A percentile compares a stretch with the other conserved stretches of the same genome.
phyloP scores from a whole-genome alignment of 306 rosid genomes.

The Casuarina glauca region DNA sequence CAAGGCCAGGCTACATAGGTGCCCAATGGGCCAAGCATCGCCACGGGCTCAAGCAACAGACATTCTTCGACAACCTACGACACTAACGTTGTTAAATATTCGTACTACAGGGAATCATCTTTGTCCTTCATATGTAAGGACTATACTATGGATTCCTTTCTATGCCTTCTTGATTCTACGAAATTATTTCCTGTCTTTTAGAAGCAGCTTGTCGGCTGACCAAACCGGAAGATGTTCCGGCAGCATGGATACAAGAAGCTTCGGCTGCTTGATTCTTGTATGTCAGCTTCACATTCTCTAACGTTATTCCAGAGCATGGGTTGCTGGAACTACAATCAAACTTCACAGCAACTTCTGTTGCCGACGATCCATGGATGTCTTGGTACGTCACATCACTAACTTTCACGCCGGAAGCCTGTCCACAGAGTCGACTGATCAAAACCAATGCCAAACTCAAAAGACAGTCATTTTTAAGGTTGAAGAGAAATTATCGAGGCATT shows the following conservation, averaged over 20 bases:
- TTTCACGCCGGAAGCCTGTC: conserved; percentile 33
- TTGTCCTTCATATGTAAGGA: not conserved
- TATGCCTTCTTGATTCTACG: not conserved
- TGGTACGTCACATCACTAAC: conserved; percentile 28
- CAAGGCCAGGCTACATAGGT: conserved; percentile 19
- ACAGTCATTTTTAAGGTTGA: no score
- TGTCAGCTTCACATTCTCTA: conserved; percentile 32
- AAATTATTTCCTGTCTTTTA: not conserved
- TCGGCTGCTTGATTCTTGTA: conserved; percentile 20
- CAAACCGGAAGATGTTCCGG: conserved; percentile 29
- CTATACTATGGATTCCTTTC: not conserved
- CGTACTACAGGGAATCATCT: not conserved
- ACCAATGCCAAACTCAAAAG: no score
- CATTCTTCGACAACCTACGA: not conserved
- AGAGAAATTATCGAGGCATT: no score
- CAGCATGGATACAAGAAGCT: conserved; percentile 30
- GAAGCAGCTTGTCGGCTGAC: conserved; percentile 39
- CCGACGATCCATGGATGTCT: conserved; percentile 39
- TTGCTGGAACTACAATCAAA: conserved; percentile 32
- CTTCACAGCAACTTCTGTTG: conserved; percentile 36
- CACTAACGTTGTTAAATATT: not conserved
- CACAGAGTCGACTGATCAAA: no score
- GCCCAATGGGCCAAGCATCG: conserved; percentile 12
- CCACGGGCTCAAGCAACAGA: conserved; percentile 16
- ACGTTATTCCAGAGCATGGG: conserved; percentile 30